Percentiles rank a stretch among this genome's conserved stretches.
Conservation (phyloP, 225 moss, liverwort and hornwort genomes). For the Ulota crispa region DNA sequence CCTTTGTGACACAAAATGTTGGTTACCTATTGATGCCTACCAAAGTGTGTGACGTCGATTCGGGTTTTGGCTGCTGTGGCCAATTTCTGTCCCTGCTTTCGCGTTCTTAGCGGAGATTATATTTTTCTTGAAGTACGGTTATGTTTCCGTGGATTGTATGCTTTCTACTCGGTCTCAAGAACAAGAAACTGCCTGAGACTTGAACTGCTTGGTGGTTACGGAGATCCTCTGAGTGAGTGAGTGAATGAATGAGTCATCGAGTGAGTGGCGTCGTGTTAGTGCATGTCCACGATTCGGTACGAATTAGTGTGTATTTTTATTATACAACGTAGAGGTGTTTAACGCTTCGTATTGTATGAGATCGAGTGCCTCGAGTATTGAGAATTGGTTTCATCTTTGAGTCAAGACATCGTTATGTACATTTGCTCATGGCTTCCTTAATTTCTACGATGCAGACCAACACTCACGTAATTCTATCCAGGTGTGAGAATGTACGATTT, state of each 20-base stretch:
- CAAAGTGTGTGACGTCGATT: background rate
- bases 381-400: background rate
- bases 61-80: background rate
- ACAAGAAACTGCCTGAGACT: background rate
- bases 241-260: background rate
- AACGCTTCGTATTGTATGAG: background rate
- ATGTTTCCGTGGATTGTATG: background rate
- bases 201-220: background rate
- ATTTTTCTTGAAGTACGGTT: background rate
- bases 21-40: background rate
- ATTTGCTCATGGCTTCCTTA: conserved; percentile 35
- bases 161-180: background rate
- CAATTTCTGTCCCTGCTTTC: background rate
- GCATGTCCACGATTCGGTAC: background rate
- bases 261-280: background rate
- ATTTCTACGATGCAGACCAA: conserved; percentile 27
- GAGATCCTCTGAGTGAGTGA: background rate
- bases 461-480: background rate
- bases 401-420: conserved; percentile 20
- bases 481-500: conserved; percentile 20
- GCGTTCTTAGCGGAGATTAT: background rate
- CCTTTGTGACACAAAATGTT: no score
- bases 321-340: background rate
- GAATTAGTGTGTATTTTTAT: background rate
- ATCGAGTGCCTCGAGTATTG: background rate